A percentile compares a stretch with the other conserved stretches of the same genome.
Conservation (phyloP, 768 basidiomycete genomes). For the Suillus ampliporus region DNA sequence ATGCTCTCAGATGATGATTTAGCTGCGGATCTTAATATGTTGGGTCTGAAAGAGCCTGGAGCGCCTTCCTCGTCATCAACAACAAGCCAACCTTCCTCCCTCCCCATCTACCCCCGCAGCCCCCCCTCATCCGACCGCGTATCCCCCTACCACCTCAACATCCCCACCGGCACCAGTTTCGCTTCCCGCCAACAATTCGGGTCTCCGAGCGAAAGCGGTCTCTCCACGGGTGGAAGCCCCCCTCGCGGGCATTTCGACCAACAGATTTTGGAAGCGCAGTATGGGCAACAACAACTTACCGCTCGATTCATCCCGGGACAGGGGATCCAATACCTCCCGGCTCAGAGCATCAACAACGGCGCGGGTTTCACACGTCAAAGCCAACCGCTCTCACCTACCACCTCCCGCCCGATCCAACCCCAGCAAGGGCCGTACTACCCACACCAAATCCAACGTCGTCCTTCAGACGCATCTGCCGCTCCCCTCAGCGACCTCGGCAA, state of each 20-base stretch:
- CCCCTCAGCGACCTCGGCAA: conserved; percentile 73
- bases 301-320: conserved; percentile 71
- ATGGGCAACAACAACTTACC: conserved; percentile 45
- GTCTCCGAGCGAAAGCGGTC: conserved; percentile 67
- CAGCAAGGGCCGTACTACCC: conserved; percentile 37
- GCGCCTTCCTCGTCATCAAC: conserved; percentile 22
- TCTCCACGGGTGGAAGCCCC: conserved; percentile 58
- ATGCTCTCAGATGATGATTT: conserved; percentile 83
- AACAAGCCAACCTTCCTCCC: conserved; percentile 72
- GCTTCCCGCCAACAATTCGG: conserved; percentile 54
- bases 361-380: conserved; percentile 46
- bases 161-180: conserved; percentile 51
- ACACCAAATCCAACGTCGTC: conserved; percentile 44
- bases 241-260: conserved; percentile 53
- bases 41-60: conserved; percentile 56
- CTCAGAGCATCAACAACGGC: conserved; percentile 36
- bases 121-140: conserved; percentile 57
- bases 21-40: conserved; percentile 67
- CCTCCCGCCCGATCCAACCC: conserved; percentile 33
- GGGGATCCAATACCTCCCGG: conserved; percentile 62
- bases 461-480: conserved; percentile 42
- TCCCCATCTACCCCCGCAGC: conserved; percentile 79
- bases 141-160: conserved; percentile 64
- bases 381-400: conserved; percentile 63
- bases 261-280: conserved; percentile 45